Evolutionary conservation across 441 rosid species (phyloP).

Genomic region (Corymbia citriodora): DNA sequence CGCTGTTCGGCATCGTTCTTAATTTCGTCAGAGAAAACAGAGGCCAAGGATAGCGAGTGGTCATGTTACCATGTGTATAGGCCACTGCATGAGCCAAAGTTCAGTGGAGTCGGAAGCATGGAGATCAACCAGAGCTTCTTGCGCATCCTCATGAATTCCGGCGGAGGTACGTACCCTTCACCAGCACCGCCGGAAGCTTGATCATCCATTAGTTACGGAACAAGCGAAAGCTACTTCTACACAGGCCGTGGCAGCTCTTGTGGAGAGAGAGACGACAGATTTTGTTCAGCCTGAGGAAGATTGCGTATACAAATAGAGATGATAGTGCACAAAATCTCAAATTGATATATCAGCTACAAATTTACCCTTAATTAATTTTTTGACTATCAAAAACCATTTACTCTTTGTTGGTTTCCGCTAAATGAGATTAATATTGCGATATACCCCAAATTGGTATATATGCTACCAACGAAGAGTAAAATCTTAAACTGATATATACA

Average conservation of each 20-base stretch:
- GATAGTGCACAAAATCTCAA: rapidly evolving
- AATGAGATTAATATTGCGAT: too few species aligned
- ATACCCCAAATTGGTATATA: too few species aligned
- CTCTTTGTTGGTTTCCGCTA: rapidly evolving
- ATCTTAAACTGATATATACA: rapidly evolving
- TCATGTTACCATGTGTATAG: slow-evolving; percentile 36
- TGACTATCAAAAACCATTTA: too few species aligned
- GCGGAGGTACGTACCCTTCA: slow-evolving; percentile 30
- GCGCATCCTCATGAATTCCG: slow-evolving; percentile 30
- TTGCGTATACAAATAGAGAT: too few species aligned
- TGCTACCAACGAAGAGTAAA: rapidly evolving
- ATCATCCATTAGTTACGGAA: slow-evolving; percentile 10
- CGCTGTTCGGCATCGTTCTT: not conserved
- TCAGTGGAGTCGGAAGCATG: slow-evolving; percentile 31
- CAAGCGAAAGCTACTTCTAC: not conserved
- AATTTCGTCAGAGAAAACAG: not conserved
- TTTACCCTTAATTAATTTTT: too few species aligned
- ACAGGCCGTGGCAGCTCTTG: not conserved
- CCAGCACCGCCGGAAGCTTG: not conserved
- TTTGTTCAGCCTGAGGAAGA: not conserved
- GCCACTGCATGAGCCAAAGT: slow-evolving; percentile 77
- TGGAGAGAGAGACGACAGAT: not conserved
- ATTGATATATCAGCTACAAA: not conserved
- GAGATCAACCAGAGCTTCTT: slow-evolving; percentile 38
- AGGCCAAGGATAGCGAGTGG: not conserved